Base-by-base conservation (phyloP, 768 basidiomycete species). In the Lentinus tigrinus region DNA sequence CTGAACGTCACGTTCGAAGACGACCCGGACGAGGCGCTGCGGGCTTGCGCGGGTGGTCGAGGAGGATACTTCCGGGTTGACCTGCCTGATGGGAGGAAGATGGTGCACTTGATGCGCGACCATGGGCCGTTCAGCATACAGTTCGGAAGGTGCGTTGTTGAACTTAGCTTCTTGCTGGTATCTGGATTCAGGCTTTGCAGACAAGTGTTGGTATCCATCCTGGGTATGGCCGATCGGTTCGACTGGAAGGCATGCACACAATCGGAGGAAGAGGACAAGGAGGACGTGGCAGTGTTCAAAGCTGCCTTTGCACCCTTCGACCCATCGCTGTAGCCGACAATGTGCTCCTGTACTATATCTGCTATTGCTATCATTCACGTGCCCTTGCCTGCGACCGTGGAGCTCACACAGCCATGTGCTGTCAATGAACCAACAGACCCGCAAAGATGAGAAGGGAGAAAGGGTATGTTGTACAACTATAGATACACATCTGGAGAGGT, bases 221-320 rank as follows among this genome's bases (percentile, higher is more conserved):
- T 98, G 54, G 85, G 80, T 16, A 82, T 84, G 54, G 86, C 88
- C 1, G 84, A 93, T 19, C 81, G 96, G 47, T 75, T 89, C 50
- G 95, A 98, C 67, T 99, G 96, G 96, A 96, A 93, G 70, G 82
- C 80, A 1, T 99, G 96, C 69, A 77, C 82, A 65, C 81, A 93
- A 61, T 73, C 85, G 9, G 93, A 96, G 57, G 89, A 86, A 14
- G 91, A 94, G 65, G 96, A 98, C 68, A 88, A 77, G 67, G 84
- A 81, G 10, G 96, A 98, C 70, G 91, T 85, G 1, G 75, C 85
- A 57, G 80, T 82, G 43, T 97, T 99, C 75, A 98, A 95, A 68
- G 73, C 78, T 34, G 92, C 89, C 3, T 97, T 97, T 68, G 78
- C 83, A 8, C 73, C 83, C 2, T 91, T 92, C 66, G 85, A 91